Evolutionary conservation across 257 asterid genomes (phyloP), one percentile per base, ranked within the genome.

Genomic region (Schizonepeta tenuifolia): DNA sequence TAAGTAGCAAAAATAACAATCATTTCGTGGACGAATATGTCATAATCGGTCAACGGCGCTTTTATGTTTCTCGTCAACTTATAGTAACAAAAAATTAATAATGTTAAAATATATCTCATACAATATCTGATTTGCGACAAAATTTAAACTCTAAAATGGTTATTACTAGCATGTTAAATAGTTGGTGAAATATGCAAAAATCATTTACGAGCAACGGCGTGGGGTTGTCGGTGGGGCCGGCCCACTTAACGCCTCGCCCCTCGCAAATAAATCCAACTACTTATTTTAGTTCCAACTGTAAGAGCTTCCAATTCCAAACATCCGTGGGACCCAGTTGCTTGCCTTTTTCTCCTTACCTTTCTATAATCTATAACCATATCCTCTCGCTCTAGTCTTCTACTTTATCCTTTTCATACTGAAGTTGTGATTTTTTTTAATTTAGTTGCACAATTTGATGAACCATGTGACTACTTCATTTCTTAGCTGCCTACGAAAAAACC

Each of bases 251-350:
- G 54, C 77, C 64, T 24, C 75, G 12, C 21, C 8, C 43, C 43
- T 46, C 1, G 63, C 62, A 63, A 21, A 62, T 62, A 50, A 72
- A 62, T 72, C 46, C 54, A 72, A 61, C 70, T 49, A 21, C 70
- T 61, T 35, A 22, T 31, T 58, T 58, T 58, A 33, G 35, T 61
- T 72, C 77, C 77, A 72, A 72, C 56, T 35, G 69, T 63, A 21
- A 72, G 62, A 72, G 70, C 64, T 49, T 62, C 70, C 70, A 61
- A 51, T 49, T 62, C 70, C 70, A 61, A 51, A 72, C 70, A 21
- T 10, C 20, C 0, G 35, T 72, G 64, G 77, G 70, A 1, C 77
- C 77, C 64, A 49, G 6, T 5, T 14, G 4, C 44, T 35, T 10
- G 28, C 21, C 20, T 26, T 35, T 71, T 47, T 59, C 49, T 1